Percentiles rank a stretch among this genome's conserved stretches.
Conservation (phyloP, 2,329 filamentous ascomycete genomes). For the Alternaria sp. region DNA sequence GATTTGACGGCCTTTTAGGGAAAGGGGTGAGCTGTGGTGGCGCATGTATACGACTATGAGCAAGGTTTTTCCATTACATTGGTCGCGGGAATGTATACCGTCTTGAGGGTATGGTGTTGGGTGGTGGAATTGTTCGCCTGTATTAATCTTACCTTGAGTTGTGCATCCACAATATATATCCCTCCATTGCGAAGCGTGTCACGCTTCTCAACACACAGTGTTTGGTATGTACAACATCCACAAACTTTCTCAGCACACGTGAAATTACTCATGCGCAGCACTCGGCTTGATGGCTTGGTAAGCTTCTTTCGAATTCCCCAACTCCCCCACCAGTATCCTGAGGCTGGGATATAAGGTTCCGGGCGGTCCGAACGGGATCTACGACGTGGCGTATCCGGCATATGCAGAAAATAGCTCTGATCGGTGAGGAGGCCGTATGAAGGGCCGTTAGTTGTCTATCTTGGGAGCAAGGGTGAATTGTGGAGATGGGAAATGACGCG, state of each 20-base stretch:
- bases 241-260: background rate
- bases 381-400: background rate
- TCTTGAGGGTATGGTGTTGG: no score
- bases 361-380: constrained; percentile 1
- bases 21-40: background rate
- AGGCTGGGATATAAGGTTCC: constrained; percentile 9
- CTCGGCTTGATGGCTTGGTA: background rate
- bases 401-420: constrained; percentile 1
- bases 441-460: background rate
- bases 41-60: no score
- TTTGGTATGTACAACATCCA: background rate
- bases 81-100: no score
- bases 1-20: background rate
- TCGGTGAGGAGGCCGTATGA: background rate
- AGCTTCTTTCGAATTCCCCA: background rate
- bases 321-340: no score
- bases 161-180: no score
- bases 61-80: no score
- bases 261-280: background rate
- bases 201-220: no score
- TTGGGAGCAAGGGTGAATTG: background rate
- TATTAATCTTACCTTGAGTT: no score
- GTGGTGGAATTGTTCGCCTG: no score
- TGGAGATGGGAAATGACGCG: background rate
- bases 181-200: no score